Evolutionary conservation across 768 basidiomycete genomes (phyloP).

Genomic region (Roridomyces roridus): DNA sequence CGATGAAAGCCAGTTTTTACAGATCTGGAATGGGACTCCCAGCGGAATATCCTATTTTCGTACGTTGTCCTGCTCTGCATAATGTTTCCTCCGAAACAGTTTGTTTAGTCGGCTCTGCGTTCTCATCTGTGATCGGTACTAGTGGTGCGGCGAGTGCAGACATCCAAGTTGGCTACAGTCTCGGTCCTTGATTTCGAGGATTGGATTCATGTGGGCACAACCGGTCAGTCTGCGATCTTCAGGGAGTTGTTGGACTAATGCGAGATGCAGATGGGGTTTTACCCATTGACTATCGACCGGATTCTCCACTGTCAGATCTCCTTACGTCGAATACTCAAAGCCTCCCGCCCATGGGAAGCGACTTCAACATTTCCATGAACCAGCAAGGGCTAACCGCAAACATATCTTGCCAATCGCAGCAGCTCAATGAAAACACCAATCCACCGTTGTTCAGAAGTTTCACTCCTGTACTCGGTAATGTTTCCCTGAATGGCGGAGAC

Average conservation of each 20-base stretch:
- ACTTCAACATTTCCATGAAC: slow-evolving; percentile 3
- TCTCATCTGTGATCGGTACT: neutral
- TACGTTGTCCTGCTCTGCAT: neutral
- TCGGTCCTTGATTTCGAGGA: neutral
- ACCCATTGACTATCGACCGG: neutral
- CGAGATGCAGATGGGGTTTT: slow-evolving; percentile 1
- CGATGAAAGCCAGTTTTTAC: neutral
- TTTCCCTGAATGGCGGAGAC: too few species aligned
- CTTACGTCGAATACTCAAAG: neutral
- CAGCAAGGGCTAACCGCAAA: slow-evolving; percentile 7
- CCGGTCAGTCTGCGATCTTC: neutral
- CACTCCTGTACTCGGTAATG: too few species aligned
- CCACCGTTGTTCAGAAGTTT: too few species aligned
- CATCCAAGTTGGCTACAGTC: neutral
- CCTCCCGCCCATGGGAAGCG: neutral
- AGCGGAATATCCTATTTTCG: neutral
- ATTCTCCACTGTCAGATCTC: neutral
- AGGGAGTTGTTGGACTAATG: neutral
- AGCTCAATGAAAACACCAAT: too few species aligned
- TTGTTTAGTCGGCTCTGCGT: neutral
- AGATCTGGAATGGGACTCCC: neutral
- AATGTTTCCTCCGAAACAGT: neutral
- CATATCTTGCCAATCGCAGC: neutral
- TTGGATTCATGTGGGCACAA: neutral
- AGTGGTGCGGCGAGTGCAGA: slow-evolving; percentile 3